A percentile compares a stretch with the other conserved stretches of the same genome.
These are phyloP conservation scores for Melastoma candidum DNA, from an alignment of 441 rosid genomes.

Conservation along the genomic window DNA sequence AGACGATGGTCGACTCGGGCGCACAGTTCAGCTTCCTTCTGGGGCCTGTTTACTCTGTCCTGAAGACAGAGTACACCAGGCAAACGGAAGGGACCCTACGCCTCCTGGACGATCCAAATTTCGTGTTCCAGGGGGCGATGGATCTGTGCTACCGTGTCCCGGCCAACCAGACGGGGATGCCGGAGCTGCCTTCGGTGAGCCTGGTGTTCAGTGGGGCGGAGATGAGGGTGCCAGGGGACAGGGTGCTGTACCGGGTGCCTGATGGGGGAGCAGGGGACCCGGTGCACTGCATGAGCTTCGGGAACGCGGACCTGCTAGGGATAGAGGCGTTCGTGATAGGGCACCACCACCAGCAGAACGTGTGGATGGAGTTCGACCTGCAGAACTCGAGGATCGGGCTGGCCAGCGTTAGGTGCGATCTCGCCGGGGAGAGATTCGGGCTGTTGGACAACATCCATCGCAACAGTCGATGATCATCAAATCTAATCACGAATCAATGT, in stretches of 20 bases:
- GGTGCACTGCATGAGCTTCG: conserved; percentile 71
- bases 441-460: background rate
- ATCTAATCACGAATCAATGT: no score
- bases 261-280: conserved; percentile 46
- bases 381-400: conserved; percentile 66
- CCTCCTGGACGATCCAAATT: conserved; percentile 54
- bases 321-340: conserved; percentile 84
- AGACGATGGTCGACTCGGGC: conserved; percentile 92
- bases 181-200: conserved; percentile 46
- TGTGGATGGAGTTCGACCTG: conserved; percentile 91
- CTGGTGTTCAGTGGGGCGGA: conserved; percentile 71
- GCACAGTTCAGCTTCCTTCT: conserved; percentile 82
- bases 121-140: conserved; percentile 82
- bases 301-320: conserved; percentile 76
- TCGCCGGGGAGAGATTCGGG: conserved; percentile 61
- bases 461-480: background rate
- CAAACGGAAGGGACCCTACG: conserved; percentile 21
- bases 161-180: conserved; percentile 15
- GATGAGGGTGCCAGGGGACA: conserved; percentile 51
- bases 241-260: conserved; percentile 51
- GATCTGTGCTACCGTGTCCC: conserved; percentile 63
- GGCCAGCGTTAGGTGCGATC: conserved; percentile 60
- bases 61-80: conserved; percentile 33
- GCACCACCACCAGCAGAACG: conserved; percentile 80
- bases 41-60: conserved; percentile 64